Base-by-base conservation (phyloP, 148 eudicot genomes). In the Spergularia marina region DNA sequence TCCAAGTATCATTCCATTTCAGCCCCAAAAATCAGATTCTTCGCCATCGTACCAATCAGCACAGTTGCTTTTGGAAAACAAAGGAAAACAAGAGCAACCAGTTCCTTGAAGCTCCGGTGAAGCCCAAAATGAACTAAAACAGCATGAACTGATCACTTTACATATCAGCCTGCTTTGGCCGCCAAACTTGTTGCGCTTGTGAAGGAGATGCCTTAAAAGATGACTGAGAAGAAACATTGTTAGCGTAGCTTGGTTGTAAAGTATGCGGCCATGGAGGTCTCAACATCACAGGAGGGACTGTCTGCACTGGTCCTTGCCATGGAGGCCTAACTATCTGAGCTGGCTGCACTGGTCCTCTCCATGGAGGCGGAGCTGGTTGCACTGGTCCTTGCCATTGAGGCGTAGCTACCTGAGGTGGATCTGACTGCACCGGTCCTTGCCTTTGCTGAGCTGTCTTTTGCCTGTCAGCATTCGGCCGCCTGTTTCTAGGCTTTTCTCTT, bases 81-180 rank as follows among this genome's bases (percentile, higher is more conserved):
- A 30, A 9, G 5, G 49, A 44, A 39, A 52, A 23, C 12, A 12
- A 39, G 47, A n/a, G 2, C 36, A 30, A 54, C 44, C 25, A 41
- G 52, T 71, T 65, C 44, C 23, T 12, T 39, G 3, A 54, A 61
- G 18, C 49, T 30, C 1, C 62, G 47, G 18, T 54, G 14, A 40
- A 17, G 47, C n/a, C 21, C 16, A 75, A 58, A 61, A 52, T 49
- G 53, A 69, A 56, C 21, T 5, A 13, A 16, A 66, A 11, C 13
- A 16, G 55, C 23, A 17, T 17, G 4, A 52, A 18, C 11, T 10
- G 40, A 40, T 44, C 36, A 60, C 18, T 25, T 68, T 75, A 81
- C 52, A 9, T 74, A 17, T 80, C 83, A 20, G 81, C 75, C n/a
- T 77, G 80, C 74, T 79, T 86, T 47, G 83, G 85, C 63, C 82